phyloP scores from a whole-genome alignment of 2,329 filamentous ascomycete genomes.

The Cladorrhinum sp. region DNA sequence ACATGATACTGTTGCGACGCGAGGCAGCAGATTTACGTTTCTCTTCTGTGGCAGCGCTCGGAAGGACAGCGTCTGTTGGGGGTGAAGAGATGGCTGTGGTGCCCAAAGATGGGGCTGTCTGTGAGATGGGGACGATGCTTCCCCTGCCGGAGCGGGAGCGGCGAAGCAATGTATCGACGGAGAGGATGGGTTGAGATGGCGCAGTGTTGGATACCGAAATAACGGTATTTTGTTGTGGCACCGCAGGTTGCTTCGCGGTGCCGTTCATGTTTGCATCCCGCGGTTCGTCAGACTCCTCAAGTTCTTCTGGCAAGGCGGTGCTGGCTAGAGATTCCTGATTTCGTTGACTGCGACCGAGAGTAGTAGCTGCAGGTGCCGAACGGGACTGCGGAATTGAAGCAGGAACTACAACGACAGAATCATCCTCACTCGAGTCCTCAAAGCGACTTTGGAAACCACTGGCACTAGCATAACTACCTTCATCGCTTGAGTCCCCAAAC shows the following conservation, averaged over 20 bases:
- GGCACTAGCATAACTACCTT: slow-evolving; percentile 42
- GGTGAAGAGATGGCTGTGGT: slow-evolving; percentile 12
- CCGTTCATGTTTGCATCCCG: slow-evolving; percentile 52
- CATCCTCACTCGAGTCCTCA: slow-evolving; percentile 69
- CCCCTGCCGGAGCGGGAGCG: slow-evolving; percentile 44
- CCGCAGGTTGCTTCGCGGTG: not conserved
- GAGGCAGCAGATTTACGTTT: slow-evolving; percentile 30
- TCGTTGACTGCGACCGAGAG: slow-evolving; percentile 10
- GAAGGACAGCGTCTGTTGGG: slow-evolving; percentile 14
- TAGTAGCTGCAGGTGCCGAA: not conserved
- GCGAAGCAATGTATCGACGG: slow-evolving; percentile 31
- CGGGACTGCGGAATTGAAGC: slow-evolving; percentile 11
- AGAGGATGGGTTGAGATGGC: not conserved
- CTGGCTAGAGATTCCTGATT: slow-evolving; percentile 25
- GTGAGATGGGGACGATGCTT: slow-evolving; percentile 28
- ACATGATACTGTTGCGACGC: slow-evolving; percentile 52
- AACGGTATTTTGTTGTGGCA: not conserved
- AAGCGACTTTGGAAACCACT: slow-evolving; percentile 57
- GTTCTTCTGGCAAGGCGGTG: slow-evolving; percentile 43
- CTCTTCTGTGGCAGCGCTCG: slow-evolving; percentile 2
- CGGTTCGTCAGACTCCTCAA: slow-evolving; percentile 54
- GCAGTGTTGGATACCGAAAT: too few species aligned
- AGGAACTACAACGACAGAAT: slow-evolving; percentile 36
- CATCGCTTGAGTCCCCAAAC: slow-evolving; percentile 63
- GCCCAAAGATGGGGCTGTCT: slow-evolving; percentile 23